Evolutionary conservation across 805 yeast species (phyloP).

Genomic region (Starmera amethionina): DNA sequence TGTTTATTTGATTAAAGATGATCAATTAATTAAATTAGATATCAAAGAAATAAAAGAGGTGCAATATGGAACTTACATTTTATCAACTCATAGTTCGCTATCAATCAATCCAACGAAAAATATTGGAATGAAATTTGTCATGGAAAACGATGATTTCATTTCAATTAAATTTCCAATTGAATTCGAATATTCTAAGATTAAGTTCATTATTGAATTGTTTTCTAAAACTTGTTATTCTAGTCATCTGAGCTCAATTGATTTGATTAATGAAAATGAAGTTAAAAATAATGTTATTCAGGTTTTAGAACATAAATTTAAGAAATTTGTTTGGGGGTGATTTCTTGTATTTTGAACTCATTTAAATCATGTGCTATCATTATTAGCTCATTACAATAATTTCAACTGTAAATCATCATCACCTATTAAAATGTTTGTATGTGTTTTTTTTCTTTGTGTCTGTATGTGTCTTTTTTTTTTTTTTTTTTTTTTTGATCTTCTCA

Average conservation of each 20-base stretch:
- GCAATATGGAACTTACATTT: conserved; percentile 21
- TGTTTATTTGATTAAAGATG: conserved; percentile 14
- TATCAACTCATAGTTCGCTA: conserved; percentile 10
- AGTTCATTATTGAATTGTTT: conserved; percentile 12
- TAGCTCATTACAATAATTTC: too few species aligned
- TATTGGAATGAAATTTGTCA: conserved; percentile 19
- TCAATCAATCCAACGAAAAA: conserved; percentile 22
- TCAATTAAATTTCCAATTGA: conserved; percentile 16
- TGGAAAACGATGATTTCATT: conserved; percentile 4
- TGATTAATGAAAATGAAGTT: conserved; percentile 27
- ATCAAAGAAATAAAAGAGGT: conserved; percentile 13
- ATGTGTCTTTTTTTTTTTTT: too few species aligned
- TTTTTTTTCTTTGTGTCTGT: too few species aligned
- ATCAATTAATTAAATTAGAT: conserved; percentile 12
- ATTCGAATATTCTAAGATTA: conserved; percentile 15
- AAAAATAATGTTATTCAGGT: conserved; percentile 22
- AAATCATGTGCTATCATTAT: too few species aligned
- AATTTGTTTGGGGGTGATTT: conserved; percentile 29
- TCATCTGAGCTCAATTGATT: conserved; percentile 19
- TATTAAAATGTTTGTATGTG: too few species aligned
- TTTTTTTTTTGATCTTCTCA: too few species aligned
- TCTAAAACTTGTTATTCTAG: conserved; percentile 16
- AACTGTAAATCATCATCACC: too few species aligned
- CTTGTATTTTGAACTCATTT: too few species aligned
- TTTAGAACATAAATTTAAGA: conserved; percentile 26